Conservation (phyloP, 768 basidiomycete species). For the Mycena vitilis region DNA sequence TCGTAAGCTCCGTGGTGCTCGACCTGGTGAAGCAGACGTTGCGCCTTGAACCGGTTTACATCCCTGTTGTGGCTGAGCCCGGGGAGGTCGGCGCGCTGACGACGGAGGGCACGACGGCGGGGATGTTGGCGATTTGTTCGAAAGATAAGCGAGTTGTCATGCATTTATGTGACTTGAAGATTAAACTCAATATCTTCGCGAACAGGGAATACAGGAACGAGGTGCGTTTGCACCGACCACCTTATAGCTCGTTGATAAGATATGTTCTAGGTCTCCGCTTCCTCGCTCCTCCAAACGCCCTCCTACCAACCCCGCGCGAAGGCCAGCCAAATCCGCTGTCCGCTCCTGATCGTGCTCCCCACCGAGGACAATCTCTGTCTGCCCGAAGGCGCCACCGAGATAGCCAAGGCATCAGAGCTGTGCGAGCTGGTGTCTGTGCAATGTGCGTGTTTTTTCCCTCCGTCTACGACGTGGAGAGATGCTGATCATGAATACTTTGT, state of each 20-base stretch:
- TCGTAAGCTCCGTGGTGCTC: slow-evolving; percentile 32
- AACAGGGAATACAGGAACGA: slow-evolving; percentile 30
- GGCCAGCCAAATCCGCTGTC: slow-evolving; percentile 32
- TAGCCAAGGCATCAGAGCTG: slow-evolving; percentile 30
- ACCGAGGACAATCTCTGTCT: slow-evolving; percentile 38
- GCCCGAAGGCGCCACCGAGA: slow-evolving; percentile 30
- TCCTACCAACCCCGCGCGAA: slow-evolving; percentile 34
- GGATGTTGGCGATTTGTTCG: slow-evolving; percentile 33
- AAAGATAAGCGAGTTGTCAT: slow-evolving; percentile 20
- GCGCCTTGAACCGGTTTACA: slow-evolving; percentile 43
- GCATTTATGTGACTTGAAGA: not conserved
- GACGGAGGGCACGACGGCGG: slow-evolving; percentile 36
- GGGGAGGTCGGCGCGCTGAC: slow-evolving; percentile 45
- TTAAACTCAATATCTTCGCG: not conserved
- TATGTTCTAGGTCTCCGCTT: slow-evolving; percentile 21
- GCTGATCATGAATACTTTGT: not conserved
- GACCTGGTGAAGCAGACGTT: slow-evolving; percentile 44
- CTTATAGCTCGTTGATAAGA: not conserved
- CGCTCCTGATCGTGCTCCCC: slow-evolving; percentile 38
- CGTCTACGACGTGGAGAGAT: not conserved
- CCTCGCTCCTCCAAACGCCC: slow-evolving; percentile 29
- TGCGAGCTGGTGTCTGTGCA: slow-evolving; percentile 38
- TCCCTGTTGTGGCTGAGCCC: slow-evolving; percentile 42
- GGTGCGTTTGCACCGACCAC: not conserved
- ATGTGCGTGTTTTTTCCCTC: slow-evolving; percentile 23